Conservation (phyloP, 2,329 filamentous ascomycete species). For the Penicillium sp. region DNA sequence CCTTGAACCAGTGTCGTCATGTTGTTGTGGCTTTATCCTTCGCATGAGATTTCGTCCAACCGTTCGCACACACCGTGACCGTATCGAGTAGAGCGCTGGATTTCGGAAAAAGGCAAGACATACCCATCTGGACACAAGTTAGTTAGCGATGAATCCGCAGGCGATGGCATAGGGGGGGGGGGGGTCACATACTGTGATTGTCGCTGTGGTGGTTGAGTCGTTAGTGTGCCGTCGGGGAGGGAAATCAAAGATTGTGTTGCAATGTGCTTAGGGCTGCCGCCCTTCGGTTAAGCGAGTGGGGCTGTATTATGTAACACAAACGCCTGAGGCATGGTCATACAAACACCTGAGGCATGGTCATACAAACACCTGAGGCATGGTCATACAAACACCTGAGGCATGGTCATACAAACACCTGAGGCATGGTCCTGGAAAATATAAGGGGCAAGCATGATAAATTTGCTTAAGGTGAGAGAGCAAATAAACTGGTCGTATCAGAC, state of each 20-base stretch:
- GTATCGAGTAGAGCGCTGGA: conserved; percentile 28
- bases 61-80: conserved; percentile 30
- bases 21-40: conserved; percentile 12
- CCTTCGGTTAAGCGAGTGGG: conserved; percentile 42
- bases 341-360: no score
- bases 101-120: conserved; percentile 40
- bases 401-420: no score
- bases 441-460: no score
- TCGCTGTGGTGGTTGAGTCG: conserved; percentile 48
- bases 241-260: conserved; percentile 42
- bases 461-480: no score
- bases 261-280: conserved; percentile 44
- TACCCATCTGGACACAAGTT: conserved; percentile 55
- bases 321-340: not conserved
- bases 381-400: not conserved
- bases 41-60: conserved; percentile 20
- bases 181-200: conserved; percentile 48
- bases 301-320: conserved; percentile 11
- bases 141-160: conserved; percentile 26
- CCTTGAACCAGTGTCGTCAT: not conserved
- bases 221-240: conserved; percentile 30
- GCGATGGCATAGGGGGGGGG: conserved; percentile 12
- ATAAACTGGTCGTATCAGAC: no score
- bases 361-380: no score
- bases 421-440: no score